These are phyloP conservation scores for Mariannaea sp. DNA, from an alignment of 2,329 filamentous ascomycete genomes.

Conservation along the genomic window DNA sequence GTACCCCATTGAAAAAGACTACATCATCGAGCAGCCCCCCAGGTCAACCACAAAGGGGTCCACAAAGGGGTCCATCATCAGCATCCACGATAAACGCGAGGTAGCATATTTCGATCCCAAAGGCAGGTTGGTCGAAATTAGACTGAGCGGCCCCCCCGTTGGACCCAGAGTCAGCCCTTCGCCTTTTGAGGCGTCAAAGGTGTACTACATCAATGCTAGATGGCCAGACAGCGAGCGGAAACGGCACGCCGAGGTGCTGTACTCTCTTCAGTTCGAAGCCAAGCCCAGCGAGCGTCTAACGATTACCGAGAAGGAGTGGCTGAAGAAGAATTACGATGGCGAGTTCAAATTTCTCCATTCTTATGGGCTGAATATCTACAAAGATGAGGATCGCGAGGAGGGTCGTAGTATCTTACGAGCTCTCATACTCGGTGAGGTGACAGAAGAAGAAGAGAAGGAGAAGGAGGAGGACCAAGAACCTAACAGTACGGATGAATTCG, in stretches of 20 bases:
- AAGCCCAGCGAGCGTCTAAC: not conserved
- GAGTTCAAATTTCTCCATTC: constrained; percentile 43
- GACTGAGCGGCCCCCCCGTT: constrained; percentile 5
- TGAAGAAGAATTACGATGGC: constrained; percentile 40
- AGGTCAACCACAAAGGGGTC: too few species aligned
- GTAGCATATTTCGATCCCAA: constrained; percentile 5
- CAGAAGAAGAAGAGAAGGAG: too few species aligned
- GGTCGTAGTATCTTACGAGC: constrained; percentile 24
- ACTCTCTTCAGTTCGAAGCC: too few species aligned
- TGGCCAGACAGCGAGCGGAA: constrained; percentile 2
- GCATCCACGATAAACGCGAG: not conserved
- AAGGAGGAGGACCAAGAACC: not conserved
- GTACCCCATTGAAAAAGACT: not conserved
- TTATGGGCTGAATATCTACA: constrained; percentile 41
- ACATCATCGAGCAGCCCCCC: too few species aligned
- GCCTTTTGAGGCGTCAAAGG: not conserved
- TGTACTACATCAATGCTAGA: not conserved
- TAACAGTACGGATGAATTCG: too few species aligned
- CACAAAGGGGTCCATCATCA: constrained; percentile 2
- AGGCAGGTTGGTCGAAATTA: not conserved
- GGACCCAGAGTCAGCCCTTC: constrained; percentile 9
- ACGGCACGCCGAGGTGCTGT: not conserved
- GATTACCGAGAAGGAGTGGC: constrained; percentile 36
- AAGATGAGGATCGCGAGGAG: constrained; percentile 45
- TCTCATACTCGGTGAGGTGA: too few species aligned